phyloP scores from a whole-genome alignment of 192 early-diverging fungal genomes.

The Entrophospora sp. region DNA sequence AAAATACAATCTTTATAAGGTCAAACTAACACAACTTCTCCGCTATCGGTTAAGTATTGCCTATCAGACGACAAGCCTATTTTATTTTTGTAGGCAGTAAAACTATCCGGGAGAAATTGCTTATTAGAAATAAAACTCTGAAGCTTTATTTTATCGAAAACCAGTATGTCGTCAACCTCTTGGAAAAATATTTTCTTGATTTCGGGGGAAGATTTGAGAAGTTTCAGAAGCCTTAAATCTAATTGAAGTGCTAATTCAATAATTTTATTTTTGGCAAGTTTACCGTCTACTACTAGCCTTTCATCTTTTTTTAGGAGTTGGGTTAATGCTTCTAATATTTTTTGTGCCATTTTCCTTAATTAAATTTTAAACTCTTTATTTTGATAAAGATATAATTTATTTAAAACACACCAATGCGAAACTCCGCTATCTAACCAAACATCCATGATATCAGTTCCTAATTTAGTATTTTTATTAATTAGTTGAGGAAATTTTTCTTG shows the following conservation, averaged over 20 bases:
- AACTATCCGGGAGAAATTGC: slow-evolving; percentile 1
- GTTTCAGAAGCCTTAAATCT: background rate
- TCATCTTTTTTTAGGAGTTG: background rate
- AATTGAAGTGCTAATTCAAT: background rate
- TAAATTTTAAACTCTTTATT: too few species aligned
- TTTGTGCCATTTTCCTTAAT: too few species aligned
- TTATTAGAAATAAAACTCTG: slow-evolving; percentile 4
- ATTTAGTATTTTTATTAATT: too few species aligned
- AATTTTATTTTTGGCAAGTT: background rate
- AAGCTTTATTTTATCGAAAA: background rate
- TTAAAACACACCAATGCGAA: too few species aligned
- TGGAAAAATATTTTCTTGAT: background rate
- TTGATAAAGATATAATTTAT: too few species aligned
- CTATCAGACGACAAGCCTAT: background rate
- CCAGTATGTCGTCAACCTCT: background rate
- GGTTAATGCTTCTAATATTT: background rate
- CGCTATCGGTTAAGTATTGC: background rate
- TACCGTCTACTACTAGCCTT: background rate
- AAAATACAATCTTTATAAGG: slow-evolving; percentile 10
- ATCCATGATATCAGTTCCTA: too few species aligned
- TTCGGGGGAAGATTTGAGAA: background rate
- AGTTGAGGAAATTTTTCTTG: too few species aligned
- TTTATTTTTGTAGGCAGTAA: background rate
- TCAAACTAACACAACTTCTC: background rate
- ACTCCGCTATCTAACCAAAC: too few species aligned